Conservation (phyloP, 2,329 filamentous ascomycete genomes). For the Monilinia fructigena region DNA sequence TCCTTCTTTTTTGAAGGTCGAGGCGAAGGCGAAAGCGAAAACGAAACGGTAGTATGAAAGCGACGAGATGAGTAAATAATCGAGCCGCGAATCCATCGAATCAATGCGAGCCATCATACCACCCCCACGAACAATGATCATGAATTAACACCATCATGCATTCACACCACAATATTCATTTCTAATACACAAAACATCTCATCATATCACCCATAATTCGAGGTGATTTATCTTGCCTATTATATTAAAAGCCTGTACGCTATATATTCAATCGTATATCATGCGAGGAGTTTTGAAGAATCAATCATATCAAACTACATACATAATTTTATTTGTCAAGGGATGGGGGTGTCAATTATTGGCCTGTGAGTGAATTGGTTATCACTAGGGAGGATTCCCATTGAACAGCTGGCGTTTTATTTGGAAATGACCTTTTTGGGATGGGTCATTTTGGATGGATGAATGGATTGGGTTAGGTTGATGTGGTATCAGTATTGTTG, state of each 20-base stretch:
- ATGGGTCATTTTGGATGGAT: no score
- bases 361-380: slow-evolving; percentile 13
- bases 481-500: not conserved
- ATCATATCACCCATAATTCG: not conserved
- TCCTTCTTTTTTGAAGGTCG: not conserved
- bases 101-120: not conserved
- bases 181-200: slow-evolving; percentile 3
- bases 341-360: not conserved
- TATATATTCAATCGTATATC: slow-evolving; percentile 9
- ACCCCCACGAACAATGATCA: not conserved
- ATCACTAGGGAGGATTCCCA: not conserved
- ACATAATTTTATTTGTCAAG: slow-evolving; percentile 25
- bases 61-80: not conserved
- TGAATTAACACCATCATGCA: not conserved
- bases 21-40: not conserved
- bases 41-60: not conserved
- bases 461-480: not conserved
- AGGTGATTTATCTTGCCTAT: not conserved
- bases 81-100: slow-evolving; percentile 3
- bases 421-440: not conserved
- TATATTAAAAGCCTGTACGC: slow-evolving; percentile 12
- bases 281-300: not conserved
- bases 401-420: slow-evolving; percentile 19
- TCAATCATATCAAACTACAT: not conserved
- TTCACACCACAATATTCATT: not conserved